Conservation (phyloP, 192 early-diverging fungal genomes). For the Linnemannia hyalina region DNA sequence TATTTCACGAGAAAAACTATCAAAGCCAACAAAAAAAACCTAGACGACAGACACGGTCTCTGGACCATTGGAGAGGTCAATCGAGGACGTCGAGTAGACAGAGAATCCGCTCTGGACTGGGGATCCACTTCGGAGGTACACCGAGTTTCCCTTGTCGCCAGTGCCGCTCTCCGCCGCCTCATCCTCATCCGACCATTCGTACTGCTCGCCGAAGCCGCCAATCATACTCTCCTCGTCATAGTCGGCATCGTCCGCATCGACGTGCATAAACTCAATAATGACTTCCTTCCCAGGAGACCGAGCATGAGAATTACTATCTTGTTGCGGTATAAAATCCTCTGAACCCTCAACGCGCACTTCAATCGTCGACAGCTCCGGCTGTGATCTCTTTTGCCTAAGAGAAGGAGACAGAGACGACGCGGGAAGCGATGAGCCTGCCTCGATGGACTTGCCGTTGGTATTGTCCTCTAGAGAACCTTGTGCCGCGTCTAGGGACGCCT, state of each 20-base stretch:
- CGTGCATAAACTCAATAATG: not conserved
- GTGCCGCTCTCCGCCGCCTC: not conserved
- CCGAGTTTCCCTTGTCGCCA: not conserved
- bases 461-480: not conserved
- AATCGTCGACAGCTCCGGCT: conserved; percentile 10
- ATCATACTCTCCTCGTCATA: conserved; percentile 50
- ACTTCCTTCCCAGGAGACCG: conserved; percentile 16
- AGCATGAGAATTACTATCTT: conserved; percentile 41
- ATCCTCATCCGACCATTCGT: conserved; percentile 20
- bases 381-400: conserved; percentile 13
- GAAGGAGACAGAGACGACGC: not conserved
- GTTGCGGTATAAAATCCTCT: conserved; percentile 8
- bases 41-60: conserved; percentile 9
- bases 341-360: conserved; percentile 4
- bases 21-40: not conserved
- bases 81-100: not conserved
- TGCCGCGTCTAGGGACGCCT: not conserved
- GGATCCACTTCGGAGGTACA: conserved; percentile 14
- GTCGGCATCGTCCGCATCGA: not conserved
- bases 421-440: not conserved
- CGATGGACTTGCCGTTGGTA: not conserved
- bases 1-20: not conserved
- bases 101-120: not conserved
- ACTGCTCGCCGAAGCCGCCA: conserved; percentile 20
- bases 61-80: not conserved